Evolutionary conservation across 495 filamentous ascomycete genomes (phyloP).

Genomic region (Aspergillus funiculosus): DNA sequence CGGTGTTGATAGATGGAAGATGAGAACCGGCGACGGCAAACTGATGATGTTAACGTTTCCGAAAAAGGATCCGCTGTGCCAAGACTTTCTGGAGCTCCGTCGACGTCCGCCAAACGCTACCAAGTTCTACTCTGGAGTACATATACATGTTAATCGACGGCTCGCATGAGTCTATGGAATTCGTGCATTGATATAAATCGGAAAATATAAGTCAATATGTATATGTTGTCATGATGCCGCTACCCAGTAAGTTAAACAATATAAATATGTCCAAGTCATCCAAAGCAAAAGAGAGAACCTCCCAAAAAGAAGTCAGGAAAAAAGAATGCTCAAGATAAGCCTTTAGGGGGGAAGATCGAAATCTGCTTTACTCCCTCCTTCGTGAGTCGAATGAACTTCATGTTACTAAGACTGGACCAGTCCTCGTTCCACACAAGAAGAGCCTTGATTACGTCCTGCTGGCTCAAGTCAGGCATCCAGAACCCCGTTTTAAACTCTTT

Average conservation of each 20-base stretch:
- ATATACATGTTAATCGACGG: too few species aligned
- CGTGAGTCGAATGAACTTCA: slow-evolving; percentile 59
- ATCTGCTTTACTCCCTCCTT: slow-evolving; percentile 49
- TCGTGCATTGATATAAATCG: too few species aligned
- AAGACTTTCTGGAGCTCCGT: slow-evolving; percentile 22
- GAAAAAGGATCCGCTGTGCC: slow-evolving; percentile 20
- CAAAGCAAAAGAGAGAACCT: slow-evolving; percentile 9
- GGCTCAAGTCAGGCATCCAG: slow-evolving; percentile 60
- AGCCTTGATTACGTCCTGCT: slow-evolving; percentile 46
- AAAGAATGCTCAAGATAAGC: slow-evolving; percentile 33
- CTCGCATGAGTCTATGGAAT: too few species aligned
- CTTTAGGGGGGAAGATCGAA: slow-evolving; percentile 66
- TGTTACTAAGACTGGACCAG: slow-evolving; percentile 52
- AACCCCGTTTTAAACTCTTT: slow-evolving; percentile 83
- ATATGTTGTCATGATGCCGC: slow-evolving; percentile 10
- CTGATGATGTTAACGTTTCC: slow-evolving; percentile 34
- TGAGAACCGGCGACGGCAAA: slow-evolving; percentile 17
- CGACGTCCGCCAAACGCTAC: background rate
- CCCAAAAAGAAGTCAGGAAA: slow-evolving; percentile 15
- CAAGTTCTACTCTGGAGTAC: too few species aligned
- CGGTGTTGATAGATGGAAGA: slow-evolving; percentile 18
- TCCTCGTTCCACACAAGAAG: slow-evolving; percentile 57
- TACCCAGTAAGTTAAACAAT: slow-evolving; percentile 25
- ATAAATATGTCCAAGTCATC: slow-evolving; percentile 8
- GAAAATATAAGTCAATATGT: too few species aligned